Percentiles rank a stretch among this genome's conserved stretches.
phyloP scores from a whole-genome alignment of 2,329 filamentous ascomycete species.

The Claviceps quebecensis region DNA sequence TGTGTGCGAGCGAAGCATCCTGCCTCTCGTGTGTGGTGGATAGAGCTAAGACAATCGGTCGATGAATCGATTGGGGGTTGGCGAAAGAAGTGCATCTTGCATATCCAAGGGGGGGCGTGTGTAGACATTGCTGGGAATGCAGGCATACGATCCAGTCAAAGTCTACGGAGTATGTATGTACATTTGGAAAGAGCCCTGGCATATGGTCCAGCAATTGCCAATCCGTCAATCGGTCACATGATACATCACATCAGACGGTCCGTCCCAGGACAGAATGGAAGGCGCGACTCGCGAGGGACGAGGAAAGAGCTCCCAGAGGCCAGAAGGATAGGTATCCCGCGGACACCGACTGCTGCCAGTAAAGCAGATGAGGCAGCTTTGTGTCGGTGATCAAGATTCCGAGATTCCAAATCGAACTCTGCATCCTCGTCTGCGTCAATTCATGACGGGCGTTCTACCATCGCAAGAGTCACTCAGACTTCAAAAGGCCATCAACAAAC shows the following conservation, averaged over 20 bases:
- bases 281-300: constrained; percentile 4
- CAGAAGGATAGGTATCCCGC: no score
- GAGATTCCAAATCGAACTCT: no score
- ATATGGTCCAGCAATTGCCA: not conserved
- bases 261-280: not conserved
- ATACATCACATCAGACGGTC: no score
- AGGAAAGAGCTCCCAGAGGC: not conserved
- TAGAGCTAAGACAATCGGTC: not conserved
- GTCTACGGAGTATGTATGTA: not conserved
- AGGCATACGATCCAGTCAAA: not conserved
- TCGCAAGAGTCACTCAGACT: no score
- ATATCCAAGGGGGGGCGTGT: not conserved
- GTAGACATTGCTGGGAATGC: not conserved
- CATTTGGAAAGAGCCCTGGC: not conserved
- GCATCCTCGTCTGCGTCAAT: no score
- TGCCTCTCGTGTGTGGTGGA: no score
- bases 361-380: no score
- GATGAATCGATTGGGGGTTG: not conserved
- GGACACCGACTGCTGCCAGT: no score
- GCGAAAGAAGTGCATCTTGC: not conserved
- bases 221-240: not conserved
- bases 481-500: not conserved
- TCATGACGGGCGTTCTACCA: no score
- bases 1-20: not conserved
- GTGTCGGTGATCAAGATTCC: no score